A percentile compares a stretch with the other conserved stretches of the same genome.
Conservation (phyloP, 306 rosid species). For the Fragaria iinumae region DNA sequence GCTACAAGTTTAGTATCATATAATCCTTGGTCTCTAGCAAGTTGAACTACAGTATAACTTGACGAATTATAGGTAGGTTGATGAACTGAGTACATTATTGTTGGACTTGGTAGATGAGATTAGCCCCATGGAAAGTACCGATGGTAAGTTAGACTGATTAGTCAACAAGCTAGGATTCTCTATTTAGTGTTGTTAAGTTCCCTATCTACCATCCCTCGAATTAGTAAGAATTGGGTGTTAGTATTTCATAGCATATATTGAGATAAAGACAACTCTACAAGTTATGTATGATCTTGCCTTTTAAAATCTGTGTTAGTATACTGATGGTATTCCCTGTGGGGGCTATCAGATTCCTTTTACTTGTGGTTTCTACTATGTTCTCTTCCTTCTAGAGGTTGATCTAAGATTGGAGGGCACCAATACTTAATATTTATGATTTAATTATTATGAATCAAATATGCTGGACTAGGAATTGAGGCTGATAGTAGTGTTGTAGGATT, state of each 20-base stretch:
- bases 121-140: neutral
- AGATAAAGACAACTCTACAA: neutral
- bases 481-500: neutral
- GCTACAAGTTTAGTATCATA: neutral
- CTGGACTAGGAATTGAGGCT: constrained; percentile 1
- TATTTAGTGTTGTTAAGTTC: neutral
- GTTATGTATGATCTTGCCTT: neutral
- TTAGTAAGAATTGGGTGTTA: constrained; percentile 1
- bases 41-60: neutral
- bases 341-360: no score
- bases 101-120: neutral
- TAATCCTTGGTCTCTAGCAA: neutral
- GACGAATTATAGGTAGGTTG: neutral
- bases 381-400: neutral
- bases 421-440: neutral
- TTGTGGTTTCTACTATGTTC: neutral
- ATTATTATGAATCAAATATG: neutral
- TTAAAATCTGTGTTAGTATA: neutral
- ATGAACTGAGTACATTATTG: neutral
- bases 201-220: neutral
- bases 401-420: neutral
- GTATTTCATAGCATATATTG: neutral
- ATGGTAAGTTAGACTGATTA: neutral
- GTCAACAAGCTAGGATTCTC: neutral
- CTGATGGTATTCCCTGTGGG: neutral